Evolutionary conservation across 768 basidiomycete species (phyloP).

Genomic region (Rhodocollybia butyracea): DNA sequence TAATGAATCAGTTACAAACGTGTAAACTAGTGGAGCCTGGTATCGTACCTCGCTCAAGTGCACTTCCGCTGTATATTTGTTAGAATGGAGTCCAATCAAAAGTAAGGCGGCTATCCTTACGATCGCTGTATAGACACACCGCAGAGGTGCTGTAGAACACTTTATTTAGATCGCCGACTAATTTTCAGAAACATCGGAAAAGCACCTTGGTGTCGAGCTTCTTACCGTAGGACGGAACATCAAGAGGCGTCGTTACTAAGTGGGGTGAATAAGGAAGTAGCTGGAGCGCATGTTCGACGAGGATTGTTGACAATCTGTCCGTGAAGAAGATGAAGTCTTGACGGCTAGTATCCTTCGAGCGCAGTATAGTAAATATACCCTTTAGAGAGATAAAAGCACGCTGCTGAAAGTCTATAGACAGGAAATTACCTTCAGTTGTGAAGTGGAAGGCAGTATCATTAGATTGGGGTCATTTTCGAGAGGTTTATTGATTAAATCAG

Average conservation of each 20-base stretch:
- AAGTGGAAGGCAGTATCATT: conserved; percentile 70
- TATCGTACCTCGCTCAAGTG: conserved; percentile 75
- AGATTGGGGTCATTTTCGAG: conserved; percentile 49
- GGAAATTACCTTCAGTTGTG: conserved; percentile 66
- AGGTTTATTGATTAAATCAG: conserved; percentile 24
- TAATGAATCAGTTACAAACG: background rate
- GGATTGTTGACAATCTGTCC: conserved; percentile 79
- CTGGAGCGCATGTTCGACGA: conserved; percentile 83
- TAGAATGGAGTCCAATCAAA: conserved; percentile 5
- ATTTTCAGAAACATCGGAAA: conserved; percentile 9
- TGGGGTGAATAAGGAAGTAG: conserved; percentile 70
- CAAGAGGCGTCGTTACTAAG: conserved; percentile 67
- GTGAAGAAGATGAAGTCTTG: conserved; percentile 94
- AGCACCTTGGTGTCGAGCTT: conserved; percentile 56
- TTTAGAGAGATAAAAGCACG: no score
- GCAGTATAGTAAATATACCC: conserved; percentile 88
- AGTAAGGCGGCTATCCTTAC: conserved; percentile 37
- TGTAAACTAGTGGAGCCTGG: background rate
- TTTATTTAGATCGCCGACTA: background rate
- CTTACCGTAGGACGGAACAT: conserved; percentile 53
- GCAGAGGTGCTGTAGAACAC: conserved; percentile 59
- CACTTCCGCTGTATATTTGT: conserved; percentile 63
- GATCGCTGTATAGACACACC: conserved; percentile 90
- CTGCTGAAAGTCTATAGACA: no score
- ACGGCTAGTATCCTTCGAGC: conserved; percentile 63